Percentiles rank a stretch among this genome's conserved stretches.
These are phyloP conservation scores for Drechslerella stenobrocha DNA, from an alignment of 2,329 filamentous ascomycete genomes.

Conservation along the genomic window DNA sequence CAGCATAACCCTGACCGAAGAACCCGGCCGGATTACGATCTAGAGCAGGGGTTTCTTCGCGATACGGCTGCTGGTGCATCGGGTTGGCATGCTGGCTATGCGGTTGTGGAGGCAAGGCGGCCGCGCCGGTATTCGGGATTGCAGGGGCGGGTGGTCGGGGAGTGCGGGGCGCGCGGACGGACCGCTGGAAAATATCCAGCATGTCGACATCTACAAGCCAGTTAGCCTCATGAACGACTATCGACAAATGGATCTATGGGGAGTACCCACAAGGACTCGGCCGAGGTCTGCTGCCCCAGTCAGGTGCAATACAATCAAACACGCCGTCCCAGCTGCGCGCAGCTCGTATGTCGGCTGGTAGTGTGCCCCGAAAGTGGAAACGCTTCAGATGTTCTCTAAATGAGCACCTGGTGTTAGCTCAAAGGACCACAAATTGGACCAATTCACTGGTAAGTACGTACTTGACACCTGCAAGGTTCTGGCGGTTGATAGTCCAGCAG, in stretches of 20 bases:
- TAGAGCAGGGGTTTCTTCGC: background rate
- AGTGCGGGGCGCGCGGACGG: conserved; percentile 9
- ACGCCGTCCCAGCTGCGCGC: conserved; percentile 42
- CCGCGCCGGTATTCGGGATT: too few species aligned
- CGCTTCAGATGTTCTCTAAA: conserved; percentile 39
- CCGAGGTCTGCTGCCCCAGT: conserved; percentile 36
- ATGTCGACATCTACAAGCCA: conserved; percentile 35
- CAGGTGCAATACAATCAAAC: conserved; percentile 40
- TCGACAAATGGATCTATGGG: background rate
- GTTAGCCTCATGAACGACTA: conserved; percentile 3
- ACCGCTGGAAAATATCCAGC: conserved; percentile 44
- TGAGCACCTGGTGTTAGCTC: conserved; percentile 1
- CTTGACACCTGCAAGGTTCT: conserved; percentile 45
- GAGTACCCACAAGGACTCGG: conserved; percentile 37
- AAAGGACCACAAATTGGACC: background rate
- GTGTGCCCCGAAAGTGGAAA: conserved; percentile 38
- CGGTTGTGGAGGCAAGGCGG: background rate
- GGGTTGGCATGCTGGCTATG: background rate
- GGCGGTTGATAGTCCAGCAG: conserved; percentile 47
- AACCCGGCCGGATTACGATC: background rate
- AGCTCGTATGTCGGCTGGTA: conserved; percentile 36
- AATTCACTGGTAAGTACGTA: conserved; percentile 1
- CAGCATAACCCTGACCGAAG: background rate
- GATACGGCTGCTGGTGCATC: background rate
- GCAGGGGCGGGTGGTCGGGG: background rate